These are phyloP conservation scores for Amylocystis lapponica DNA, from an alignment of 768 basidiomycete genomes.

Conservation along the genomic window DNA sequence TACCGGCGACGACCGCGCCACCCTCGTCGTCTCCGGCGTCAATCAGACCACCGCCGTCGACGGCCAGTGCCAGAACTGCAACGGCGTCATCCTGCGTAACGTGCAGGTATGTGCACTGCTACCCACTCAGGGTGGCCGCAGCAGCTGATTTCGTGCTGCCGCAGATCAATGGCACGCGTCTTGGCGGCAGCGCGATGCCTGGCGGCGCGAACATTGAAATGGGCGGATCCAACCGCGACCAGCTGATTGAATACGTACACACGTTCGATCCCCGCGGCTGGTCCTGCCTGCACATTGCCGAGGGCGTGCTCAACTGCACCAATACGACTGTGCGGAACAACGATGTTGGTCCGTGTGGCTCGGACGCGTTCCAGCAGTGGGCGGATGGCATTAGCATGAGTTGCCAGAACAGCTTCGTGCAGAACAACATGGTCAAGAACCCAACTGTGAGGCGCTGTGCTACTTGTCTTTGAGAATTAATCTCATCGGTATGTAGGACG, in stretches of 20 bases:
- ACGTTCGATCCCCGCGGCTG: conserved; percentile 76
- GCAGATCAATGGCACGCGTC: conserved; percentile 71
- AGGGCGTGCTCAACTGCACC: conserved; percentile 62
- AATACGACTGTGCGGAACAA: conserved; percentile 70
- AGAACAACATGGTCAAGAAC: conserved; percentile 63
- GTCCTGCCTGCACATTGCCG: conserved; percentile 75
- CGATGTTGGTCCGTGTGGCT: conserved; percentile 76
- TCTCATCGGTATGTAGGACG: conserved; percentile 38
- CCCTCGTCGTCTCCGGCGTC: conserved; percentile 62
- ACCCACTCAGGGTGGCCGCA: not conserved
- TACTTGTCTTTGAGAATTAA: not conserved
- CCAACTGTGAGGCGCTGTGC: conserved; percentile 41
- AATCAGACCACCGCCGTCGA: conserved; percentile 71
- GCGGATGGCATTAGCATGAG: conserved; percentile 78
- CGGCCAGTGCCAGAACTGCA: conserved; percentile 56
- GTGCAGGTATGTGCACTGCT: conserved; percentile 46
- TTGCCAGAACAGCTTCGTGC: conserved; percentile 55
- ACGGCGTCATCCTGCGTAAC: conserved; percentile 59
- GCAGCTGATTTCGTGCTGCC: not conserved
- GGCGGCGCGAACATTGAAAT: conserved; percentile 84
- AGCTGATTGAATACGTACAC: conserved; percentile 72
- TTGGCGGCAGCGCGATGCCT: conserved; percentile 40
- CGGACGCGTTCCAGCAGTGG: conserved; percentile 63
- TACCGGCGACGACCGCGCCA: conserved; percentile 58
- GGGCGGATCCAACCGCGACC: conserved; percentile 67